Conservation (phyloP, 2,329 filamentous ascomycete genomes). For the Talaromyces albobiverticillius region DNA sequence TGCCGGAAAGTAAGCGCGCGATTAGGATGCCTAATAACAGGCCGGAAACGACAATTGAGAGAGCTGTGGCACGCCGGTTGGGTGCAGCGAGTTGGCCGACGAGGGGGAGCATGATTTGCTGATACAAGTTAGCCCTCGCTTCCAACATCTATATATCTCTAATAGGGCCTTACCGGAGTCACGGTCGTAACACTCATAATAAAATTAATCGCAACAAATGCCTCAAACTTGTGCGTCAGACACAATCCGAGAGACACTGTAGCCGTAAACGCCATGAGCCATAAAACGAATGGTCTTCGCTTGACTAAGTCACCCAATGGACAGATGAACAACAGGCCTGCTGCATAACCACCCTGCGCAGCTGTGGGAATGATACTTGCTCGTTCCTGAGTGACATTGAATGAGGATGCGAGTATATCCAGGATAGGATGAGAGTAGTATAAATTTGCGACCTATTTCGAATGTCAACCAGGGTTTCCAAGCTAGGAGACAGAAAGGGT, state of each 20-base stretch:
- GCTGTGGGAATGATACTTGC: constrained; percentile 69
- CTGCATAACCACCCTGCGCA: constrained; percentile 76
- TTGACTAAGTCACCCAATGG: constrained; percentile 69
- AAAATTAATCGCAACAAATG: constrained; percentile 70
- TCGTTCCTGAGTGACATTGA: constrained; percentile 66
- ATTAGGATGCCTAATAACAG: constrained; percentile 73
- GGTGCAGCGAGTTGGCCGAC: constrained; percentile 75
- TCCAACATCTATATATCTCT: background rate
- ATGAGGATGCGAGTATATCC: constrained; percentile 69
- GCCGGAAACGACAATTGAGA: constrained; percentile 73
- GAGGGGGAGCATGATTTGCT: constrained; percentile 72
- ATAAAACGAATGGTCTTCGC: constrained; percentile 67
- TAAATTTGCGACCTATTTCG: constrained; percentile 67
- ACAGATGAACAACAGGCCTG: constrained; percentile 69
- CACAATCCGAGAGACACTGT: constrained; percentile 68
- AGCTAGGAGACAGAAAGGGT: background rate
- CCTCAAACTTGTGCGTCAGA: constrained; percentile 61
- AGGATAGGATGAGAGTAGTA: constrained; percentile 81
- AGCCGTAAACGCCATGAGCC: constrained; percentile 65
- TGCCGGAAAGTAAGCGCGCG: constrained; percentile 71
- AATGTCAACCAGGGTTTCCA: constrained; percentile 15
- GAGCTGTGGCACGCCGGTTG: constrained; percentile 63
- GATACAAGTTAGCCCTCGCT: constrained; percentile 51
- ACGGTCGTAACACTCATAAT: constrained; percentile 74
- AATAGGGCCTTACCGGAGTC: constrained; percentile 52